These are phyloP conservation scores for Mucor irregularis DNA, from an alignment of 371 early-diverging fungal genomes.

Conservation along the genomic window DNA sequence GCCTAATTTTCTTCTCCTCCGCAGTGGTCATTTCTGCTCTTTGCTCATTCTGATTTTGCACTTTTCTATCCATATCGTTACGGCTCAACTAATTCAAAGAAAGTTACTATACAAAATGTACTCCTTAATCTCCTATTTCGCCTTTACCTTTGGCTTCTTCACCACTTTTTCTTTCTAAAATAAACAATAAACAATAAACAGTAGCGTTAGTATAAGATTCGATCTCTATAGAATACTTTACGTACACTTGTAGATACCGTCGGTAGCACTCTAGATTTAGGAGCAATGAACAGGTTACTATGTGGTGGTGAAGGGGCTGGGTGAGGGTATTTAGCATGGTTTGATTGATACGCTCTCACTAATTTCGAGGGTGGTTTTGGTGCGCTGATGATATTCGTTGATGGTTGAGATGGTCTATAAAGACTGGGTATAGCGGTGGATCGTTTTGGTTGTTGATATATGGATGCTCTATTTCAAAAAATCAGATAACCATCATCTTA, in stretches of 20 bases:
- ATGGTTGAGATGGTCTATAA: neutral
- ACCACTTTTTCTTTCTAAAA: neutral
- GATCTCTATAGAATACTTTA: no score
- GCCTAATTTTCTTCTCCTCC: slow-evolving; percentile 16
- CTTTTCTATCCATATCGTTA: neutral
- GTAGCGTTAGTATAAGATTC: no score
- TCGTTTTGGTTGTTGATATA: slow-evolving; percentile 19
- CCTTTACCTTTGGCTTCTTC: neutral
- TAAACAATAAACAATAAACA: neutral
- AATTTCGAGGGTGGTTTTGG: slow-evolving; percentile 19
- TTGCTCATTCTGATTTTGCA: neutral
- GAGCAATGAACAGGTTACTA: neutral
- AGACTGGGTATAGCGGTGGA: slow-evolving; percentile 3
- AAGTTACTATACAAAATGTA: neutral
- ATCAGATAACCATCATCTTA: neutral
- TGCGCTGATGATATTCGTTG: slow-evolving; percentile 5
- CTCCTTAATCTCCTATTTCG: neutral
- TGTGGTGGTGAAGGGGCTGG: neutral
- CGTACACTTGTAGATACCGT: neutral
- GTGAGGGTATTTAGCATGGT: slow-evolving; percentile 9
- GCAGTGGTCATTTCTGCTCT: neutral
- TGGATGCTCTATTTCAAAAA: slow-evolving; percentile 22
- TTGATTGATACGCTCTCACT: slow-evolving; percentile 8
- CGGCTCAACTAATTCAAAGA: neutral
- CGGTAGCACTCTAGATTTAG: neutral